Base-by-base conservation (phyloP, 2,329 filamentous ascomycete species). In the Cladosporium phlei region DNA sequence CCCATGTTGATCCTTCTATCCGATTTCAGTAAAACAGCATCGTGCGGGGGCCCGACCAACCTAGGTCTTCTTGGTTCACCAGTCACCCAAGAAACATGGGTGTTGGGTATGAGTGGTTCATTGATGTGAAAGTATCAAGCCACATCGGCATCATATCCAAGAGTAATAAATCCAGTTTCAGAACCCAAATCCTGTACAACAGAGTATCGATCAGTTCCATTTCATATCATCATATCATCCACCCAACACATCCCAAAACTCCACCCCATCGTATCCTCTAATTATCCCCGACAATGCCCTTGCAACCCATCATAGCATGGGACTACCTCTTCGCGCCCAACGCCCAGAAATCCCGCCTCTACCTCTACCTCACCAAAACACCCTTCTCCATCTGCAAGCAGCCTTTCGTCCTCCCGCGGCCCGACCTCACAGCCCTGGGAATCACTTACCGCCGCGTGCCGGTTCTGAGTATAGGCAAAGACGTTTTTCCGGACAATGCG, bases 361-460 rank as follows among this genome's bases (percentile, higher is more conserved):
- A 53, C 37, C 48, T 54, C 21, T 52, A 52, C 30, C 38, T 47
- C 8, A 55, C 50, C 21, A 37, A 49, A 2, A 55, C 49, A 10
- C 52, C 54, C 3, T 56, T 55, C 50, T 55, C 50, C 28, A 56
- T 56, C 49, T 58, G 56, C 51, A 53, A 58, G 27, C 57, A 59
- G 46, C 57, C 57, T 12, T 55, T 57, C 45, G 50, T 51, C 29
- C 47, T 59, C 3, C 56, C 57, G 5, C 55, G 57, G 9, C 55
- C 57, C 5, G 48, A 51, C 21, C 49, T 59, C 12, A 30, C 48
- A 3, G 50, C 52, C 14, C 19, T 59, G 1, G 56, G 56, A 5
- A 54, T 59, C 29, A 59, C 52, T 2, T 59, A 60, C 44, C 54
- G 57, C 5, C 48, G 57, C 10, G 51, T 59, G 7, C 57, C 56